These are phyloP conservation scores for Yarrowia galli DNA, from an alignment of 1,139 yeast species.

Conservation along the genomic window DNA sequence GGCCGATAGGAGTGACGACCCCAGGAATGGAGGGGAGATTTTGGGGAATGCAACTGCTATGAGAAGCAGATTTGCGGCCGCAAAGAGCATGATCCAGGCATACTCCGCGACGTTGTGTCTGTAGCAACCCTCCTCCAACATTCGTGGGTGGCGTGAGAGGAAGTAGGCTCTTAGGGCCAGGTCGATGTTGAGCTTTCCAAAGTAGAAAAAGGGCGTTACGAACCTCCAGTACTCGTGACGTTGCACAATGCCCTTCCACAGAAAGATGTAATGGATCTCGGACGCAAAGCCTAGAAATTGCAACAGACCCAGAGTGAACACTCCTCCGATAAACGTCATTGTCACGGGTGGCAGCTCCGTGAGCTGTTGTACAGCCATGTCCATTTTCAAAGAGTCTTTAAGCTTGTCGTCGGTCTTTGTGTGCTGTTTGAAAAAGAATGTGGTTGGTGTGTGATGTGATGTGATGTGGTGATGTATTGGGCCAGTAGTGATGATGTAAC, in stretches of 20 bases:
- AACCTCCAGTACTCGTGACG: conserved; percentile 55
- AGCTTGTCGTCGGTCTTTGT: background rate
- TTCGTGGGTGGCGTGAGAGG: conserved; percentile 53
- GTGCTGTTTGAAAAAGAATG: background rate
- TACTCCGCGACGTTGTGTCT: conserved; percentile 52
- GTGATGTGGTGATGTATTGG: conserved; percentile 1
- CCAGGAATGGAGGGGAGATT: conserved; percentile 51
- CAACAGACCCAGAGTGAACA: conserved; percentile 32
- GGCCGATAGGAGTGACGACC: conserved; percentile 53
- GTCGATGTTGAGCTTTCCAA: conserved; percentile 54
- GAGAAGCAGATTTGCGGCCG: conserved; percentile 48
- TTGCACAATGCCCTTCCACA: conserved; percentile 37
- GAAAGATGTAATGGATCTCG: conserved; percentile 35
- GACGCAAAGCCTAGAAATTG: conserved; percentile 28
- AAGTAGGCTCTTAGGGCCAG: conserved; percentile 52
- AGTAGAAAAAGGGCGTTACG: conserved; percentile 55
- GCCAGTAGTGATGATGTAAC: background rate
- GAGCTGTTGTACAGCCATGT: conserved; percentile 37
- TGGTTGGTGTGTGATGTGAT: background rate
- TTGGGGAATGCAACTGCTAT: conserved; percentile 49
- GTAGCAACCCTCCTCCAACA: conserved; percentile 54
- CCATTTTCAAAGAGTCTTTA: conserved; percentile 15
- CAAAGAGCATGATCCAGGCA: conserved; percentile 52
- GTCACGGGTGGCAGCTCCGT: conserved; percentile 39
- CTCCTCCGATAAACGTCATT: conserved; percentile 35